Base-by-base conservation (phyloP, 805 yeast genomes). In the Candida golubevii region DNA sequence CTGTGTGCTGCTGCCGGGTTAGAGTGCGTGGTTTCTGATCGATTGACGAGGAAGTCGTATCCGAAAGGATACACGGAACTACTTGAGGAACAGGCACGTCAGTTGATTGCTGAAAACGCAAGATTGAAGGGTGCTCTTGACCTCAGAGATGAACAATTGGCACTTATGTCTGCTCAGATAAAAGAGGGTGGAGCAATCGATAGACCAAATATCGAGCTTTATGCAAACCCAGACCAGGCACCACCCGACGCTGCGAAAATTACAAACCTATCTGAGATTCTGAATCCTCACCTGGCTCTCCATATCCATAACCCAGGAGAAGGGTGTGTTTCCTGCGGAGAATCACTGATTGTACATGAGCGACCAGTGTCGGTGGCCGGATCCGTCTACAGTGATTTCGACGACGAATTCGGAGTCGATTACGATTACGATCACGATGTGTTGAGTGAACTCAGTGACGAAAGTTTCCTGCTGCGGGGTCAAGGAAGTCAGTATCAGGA, bases 11-110 rank as follows among this genome's bases (percentile, higher is more conserved):
- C 81, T 7, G 93, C 87, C 4, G 97, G 96, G 3, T 76, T 89
- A 46, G 91, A 87, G 50, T 89, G 97, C 63, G 83, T 83, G 45
- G 85, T 88, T n/a, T 82, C 90, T 13, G 96, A 89, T 59, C 83
- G 84, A 54, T 70, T 89, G n/a, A 78, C 90, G 0, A 74, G 97
- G 46, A 72, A 90, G 50, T 91, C 96, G 0, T 89, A 83, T 57
- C 97, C 97, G 0, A 75, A 95, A 59, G 97, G 97, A 0, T 89
- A 89, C 57, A 89, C 97, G 0, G 97, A 89, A 64, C 82, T 89
- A 2, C 63, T 89, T 42, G 97, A 89, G 60, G 95, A 88, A 57
- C 71, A 96, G 40, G 82, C 89, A n/a, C 71, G 96, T 39, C 93
- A 85, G 58, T 71, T 90, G 18, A 96, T 88, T 61, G 78, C 83